A percentile compares a stretch with the other conserved stretches of the same genome.
Evolutionary conservation across 257 asterid genomes (phyloP).

Genomic region (Nicotiana benthamiana): DNA sequence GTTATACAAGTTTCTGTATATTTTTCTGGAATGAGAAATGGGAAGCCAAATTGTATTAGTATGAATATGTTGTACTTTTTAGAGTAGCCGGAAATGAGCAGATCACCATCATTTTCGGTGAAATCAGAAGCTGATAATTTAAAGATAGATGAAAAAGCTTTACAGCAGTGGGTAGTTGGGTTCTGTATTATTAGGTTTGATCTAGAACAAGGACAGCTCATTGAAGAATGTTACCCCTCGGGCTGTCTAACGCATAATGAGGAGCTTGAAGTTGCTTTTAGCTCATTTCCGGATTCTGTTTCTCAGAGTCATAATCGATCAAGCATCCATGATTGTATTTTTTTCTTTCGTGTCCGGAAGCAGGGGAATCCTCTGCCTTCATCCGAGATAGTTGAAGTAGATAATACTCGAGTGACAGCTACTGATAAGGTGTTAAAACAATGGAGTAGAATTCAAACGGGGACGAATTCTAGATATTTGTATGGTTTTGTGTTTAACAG

Average conservation of each 20-base stretch:
- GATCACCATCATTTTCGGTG: constrained; percentile 76
- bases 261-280: constrained; percentile 92
- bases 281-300: constrained; percentile 96
- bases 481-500: constrained; percentile 94
- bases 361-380: constrained; percentile 30
- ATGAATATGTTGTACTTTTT: constrained; percentile 15
- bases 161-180: constrained; percentile 80
- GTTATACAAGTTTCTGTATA: not conserved
- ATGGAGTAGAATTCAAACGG: constrained; percentile 24
- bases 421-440: constrained; percentile 20
- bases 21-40: constrained; percentile 6
- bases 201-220: constrained; percentile 95
- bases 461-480: constrained; percentile 45
- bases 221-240: constrained; percentile 92
- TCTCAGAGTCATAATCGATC: constrained; percentile 90
- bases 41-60: constrained; percentile 9
- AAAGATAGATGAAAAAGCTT: constrained; percentile 58
- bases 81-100: constrained; percentile 61
- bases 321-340: constrained; percentile 87
- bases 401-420: constrained; percentile 16
- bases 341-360: constrained; percentile 78
- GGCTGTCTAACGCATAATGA: constrained; percentile 71
- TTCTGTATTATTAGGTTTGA: constrained; percentile 91
- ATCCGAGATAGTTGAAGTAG: constrained; percentile 55
- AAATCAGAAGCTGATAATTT: constrained; percentile 51